phyloP scores from a whole-genome alignment of 2,329 filamentous ascomycete genomes.

The Aspergillus phoenicis region DNA sequence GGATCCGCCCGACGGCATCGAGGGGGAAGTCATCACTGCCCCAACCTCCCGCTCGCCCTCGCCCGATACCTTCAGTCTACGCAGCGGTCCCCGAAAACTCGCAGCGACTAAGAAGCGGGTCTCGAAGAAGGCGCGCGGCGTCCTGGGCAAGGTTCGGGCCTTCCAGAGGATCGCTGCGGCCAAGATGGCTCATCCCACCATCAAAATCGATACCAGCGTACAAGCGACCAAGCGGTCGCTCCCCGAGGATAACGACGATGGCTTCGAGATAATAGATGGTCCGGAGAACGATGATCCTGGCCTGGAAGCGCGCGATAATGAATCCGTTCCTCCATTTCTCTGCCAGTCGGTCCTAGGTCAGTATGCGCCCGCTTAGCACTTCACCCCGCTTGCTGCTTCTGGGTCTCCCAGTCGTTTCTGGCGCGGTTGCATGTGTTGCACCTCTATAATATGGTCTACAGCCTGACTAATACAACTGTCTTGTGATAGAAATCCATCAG shows the following conservation, averaged over 20 bases:
- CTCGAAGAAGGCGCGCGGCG: conserved; percentile 43
- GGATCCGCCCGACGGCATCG: conserved; percentile 29
- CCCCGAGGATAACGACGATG: conserved; percentile 39
- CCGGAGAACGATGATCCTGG: conserved; percentile 32
- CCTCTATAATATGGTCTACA: background rate
- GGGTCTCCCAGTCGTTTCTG: background rate
- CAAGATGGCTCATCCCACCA: conserved; percentile 46
- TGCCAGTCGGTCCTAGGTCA: conserved; percentile 42
- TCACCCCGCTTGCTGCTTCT: conserved; percentile 18
- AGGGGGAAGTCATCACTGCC: conserved; percentile 32
- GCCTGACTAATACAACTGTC: conserved; percentile 12
- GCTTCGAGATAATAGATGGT: conserved; percentile 28
- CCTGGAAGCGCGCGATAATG: conserved; percentile 33
- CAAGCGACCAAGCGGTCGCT: conserved; percentile 42
- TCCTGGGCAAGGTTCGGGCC: conserved; percentile 45
- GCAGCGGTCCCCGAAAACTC: conserved; percentile 33
- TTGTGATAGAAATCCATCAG: conserved; percentile 55
- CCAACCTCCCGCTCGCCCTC: conserved; percentile 36
- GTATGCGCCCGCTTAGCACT: conserved; percentile 25
- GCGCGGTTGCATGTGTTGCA: background rate
- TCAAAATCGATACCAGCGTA: conserved; percentile 44
- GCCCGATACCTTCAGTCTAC: conserved; percentile 33
- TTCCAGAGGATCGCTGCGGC: conserved; percentile 43
- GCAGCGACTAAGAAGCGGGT: conserved; percentile 37
- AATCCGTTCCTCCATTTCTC: conserved; percentile 42